A percentile compares a stretch with the other conserved stretches of the same genome.
Conservation (phyloP, 2,329 filamentous ascomycete genomes). For the Tolypocladium ovalisporum region DNA sequence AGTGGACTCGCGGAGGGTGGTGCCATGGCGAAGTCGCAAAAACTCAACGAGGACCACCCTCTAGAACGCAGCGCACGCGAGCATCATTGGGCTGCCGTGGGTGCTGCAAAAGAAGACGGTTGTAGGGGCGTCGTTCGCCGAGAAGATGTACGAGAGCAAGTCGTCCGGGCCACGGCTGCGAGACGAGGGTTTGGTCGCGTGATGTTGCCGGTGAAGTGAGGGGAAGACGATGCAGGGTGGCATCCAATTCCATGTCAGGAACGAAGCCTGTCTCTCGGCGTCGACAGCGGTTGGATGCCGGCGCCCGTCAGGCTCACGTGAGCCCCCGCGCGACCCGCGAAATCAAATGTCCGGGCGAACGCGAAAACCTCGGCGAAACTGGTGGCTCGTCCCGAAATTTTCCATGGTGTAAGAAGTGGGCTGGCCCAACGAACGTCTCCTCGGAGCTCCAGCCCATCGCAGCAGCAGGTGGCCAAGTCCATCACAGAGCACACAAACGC, state of each 20-base stretch:
- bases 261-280: background rate
- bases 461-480: background rate
- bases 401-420: background rate
- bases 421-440: background rate
- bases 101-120: background rate
- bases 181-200: background rate
- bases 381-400: background rate
- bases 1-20: constrained; percentile 38
- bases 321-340: background rate
- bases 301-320: background rate
- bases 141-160: background rate
- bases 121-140: background rate
- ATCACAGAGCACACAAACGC: background rate
- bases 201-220: background rate
- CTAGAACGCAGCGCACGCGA: constrained; percentile 38
- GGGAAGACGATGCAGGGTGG: background rate
- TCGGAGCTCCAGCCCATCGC: background rate
- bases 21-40: constrained; percentile 40
- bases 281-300: background rate
- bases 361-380: background rate
- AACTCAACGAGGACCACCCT: constrained; percentile 35
- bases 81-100: constrained; percentile 9
- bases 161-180: background rate
- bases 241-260: background rate
- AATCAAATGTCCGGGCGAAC: background rate